phyloP scores from a whole-genome alignment of 2,329 filamentous ascomycete species.

The Penicillium paneum region DNA sequence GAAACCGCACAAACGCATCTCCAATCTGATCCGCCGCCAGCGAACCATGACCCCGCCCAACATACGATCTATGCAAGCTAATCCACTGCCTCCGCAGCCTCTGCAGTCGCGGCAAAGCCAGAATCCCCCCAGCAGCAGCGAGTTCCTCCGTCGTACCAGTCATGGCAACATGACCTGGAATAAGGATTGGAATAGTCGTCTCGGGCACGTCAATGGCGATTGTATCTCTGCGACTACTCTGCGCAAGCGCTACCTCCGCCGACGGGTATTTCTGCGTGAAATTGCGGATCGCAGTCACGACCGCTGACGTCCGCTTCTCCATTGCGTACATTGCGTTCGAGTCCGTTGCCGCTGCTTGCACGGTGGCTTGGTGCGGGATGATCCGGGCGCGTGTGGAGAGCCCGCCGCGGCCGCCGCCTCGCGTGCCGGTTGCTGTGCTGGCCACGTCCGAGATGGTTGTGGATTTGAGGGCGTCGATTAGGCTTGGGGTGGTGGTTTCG shows the following conservation, averaged over 20 bases:
- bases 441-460: slow-evolving; percentile 26
- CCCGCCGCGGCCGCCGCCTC: slow-evolving; percentile 10
- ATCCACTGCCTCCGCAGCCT: slow-evolving; percentile 47
- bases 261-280: slow-evolving; percentile 42
- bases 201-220: slow-evolving; percentile 38
- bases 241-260: slow-evolving; percentile 35
- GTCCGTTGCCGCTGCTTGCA: slow-evolving; percentile 39
- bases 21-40: slow-evolving; percentile 37
- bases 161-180: slow-evolving; percentile 39
- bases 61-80: slow-evolving; percentile 43
- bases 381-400: slow-evolving; percentile 28
- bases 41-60: slow-evolving; percentile 36
- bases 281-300: slow-evolving; percentile 41
- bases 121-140: slow-evolving; percentile 39
- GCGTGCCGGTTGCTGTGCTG: slow-evolving; percentile 27
- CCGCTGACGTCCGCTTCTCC: slow-evolving; percentile 43
- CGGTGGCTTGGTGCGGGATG: slow-evolving; percentile 45
- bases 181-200: slow-evolving; percentile 30
- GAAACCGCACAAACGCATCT: slow-evolving; percentile 47
- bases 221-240: slow-evolving; percentile 24
- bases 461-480: slow-evolving; percentile 20
- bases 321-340: slow-evolving; percentile 43
- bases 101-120: slow-evolving; percentile 44
- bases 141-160: slow-evolving; percentile 42
- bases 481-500: slow-evolving; percentile 14